These are phyloP conservation scores for Echium plantagineum DNA, from an alignment of 257 asterid genomes.

Conservation along the genomic window DNA sequence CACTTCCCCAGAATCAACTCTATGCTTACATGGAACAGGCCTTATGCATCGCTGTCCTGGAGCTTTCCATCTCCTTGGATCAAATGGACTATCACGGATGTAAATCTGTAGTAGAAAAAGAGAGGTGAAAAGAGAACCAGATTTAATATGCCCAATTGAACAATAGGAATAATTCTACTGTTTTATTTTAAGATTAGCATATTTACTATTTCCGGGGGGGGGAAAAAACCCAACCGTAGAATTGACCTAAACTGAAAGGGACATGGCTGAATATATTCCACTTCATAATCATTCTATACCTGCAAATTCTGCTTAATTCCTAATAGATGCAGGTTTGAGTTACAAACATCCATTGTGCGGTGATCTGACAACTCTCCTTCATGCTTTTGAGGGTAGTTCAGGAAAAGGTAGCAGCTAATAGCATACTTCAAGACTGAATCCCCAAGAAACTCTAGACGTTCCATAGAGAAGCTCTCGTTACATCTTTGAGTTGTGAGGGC, in stretches of 20 bases:
- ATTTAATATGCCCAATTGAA: too few species aligned
- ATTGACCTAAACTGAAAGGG: too few species aligned
- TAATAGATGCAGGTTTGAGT: conserved; percentile 55
- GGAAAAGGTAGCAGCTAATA: conserved; percentile 67
- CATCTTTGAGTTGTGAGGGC: conserved; percentile 82
- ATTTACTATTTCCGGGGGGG: too few species aligned
- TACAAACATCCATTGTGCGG: conserved; percentile 47
- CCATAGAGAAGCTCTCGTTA: conserved; percentile 80
- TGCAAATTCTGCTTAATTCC: conserved; percentile 65
- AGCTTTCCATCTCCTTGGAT: conserved; percentile 85
- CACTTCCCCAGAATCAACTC: conserved; percentile 51
- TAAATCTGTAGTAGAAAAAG: conserved; percentile 35
- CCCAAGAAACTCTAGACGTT: conserved; percentile 88
- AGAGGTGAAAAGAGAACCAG: not conserved
- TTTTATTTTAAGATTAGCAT: too few species aligned
- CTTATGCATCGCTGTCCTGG: conserved; percentile 78
- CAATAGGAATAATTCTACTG: too few species aligned
- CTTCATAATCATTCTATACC: conserved; percentile 27
- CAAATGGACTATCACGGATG: conserved; percentile 65
- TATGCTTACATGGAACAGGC: conserved; percentile 58
- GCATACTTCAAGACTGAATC: conserved; percentile 82
- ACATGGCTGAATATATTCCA: too few species aligned
- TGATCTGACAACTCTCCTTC: conserved; percentile 57
- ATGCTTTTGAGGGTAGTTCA: conserved; percentile 51
- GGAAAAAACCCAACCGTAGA: too few species aligned